phyloP scores from a whole-genome alignment of 208 protist genomes.

The Tritrichomonas foetus region DNA sequence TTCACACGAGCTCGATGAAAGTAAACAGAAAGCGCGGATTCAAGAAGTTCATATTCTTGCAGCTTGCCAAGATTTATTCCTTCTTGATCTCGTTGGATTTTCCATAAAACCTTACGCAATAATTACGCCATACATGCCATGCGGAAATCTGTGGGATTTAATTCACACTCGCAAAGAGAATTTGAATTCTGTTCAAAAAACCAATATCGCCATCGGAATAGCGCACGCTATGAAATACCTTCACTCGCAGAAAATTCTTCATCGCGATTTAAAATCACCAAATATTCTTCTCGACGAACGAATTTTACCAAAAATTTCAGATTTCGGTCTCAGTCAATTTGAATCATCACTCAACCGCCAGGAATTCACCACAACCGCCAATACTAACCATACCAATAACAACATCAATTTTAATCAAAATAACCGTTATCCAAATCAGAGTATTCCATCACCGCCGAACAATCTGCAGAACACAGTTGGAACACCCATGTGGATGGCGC shows the following conservation, averaged over 20 bases:
- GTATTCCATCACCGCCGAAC: no score
- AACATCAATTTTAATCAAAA: no score
- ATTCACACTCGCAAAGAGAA: not conserved
- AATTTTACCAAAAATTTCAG: not conserved
- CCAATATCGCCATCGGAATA: not conserved
- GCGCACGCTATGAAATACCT: constrained; percentile 12
- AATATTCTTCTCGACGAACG: not conserved
- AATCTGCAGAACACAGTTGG: no score
- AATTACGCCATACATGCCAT: not conserved
- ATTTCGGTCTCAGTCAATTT: not conserved
- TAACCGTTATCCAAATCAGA: no score
- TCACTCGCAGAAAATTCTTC: not conserved
- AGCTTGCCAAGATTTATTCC: not conserved
- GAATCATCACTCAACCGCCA: not conserved
- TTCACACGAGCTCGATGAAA: not conserved
- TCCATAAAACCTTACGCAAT: not conserved
- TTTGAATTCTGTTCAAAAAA: not conserved
- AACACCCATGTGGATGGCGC: constrained; percentile 2
- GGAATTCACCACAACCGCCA: no score
- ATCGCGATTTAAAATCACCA: constrained; percentile 1
- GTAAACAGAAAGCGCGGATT: not conserved
- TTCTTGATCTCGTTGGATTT: not conserved
- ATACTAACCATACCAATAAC: no score
- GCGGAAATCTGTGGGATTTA: not conserved
- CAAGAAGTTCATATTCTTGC: not conserved